Percentiles rank a stretch among this genome's conserved stretches.
phyloP scores from a whole-genome alignment of 1,139 yeast genomes.

The Blastobotrys illinoisensis region DNA sequence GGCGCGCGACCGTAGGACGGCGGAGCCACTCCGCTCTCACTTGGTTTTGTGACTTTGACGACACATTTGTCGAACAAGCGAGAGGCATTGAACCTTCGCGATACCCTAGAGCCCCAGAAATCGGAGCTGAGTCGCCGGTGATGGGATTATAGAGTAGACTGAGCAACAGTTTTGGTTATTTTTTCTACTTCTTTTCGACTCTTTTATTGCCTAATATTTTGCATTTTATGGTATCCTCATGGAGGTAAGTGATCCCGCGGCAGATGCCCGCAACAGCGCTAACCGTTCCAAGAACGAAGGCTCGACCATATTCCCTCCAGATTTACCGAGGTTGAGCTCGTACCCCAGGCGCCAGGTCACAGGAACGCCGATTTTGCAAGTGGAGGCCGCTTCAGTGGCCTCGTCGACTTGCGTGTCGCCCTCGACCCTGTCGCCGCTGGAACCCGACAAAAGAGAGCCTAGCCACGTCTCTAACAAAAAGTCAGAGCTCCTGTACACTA shows the following conservation, averaged over 20 bases:
- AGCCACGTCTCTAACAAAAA: background rate
- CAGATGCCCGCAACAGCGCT: background rate
- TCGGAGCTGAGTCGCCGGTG: background rate
- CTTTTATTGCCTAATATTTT: background rate
- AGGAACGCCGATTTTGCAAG: background rate
- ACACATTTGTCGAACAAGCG: background rate
- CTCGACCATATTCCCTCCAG: background rate
- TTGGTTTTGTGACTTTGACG: background rate
- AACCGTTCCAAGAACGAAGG: background rate
- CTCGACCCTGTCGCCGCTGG: background rate
- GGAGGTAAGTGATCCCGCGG: background rate
- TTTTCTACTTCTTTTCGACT: background rate
- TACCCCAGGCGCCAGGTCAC: background rate
- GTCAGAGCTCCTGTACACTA: background rate
- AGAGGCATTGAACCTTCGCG: background rate
- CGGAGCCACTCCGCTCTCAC: background rate
- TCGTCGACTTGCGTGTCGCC: background rate
- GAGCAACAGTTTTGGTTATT: background rate
- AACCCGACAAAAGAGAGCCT: background rate
- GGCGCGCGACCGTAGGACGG: background rate
- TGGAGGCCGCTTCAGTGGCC: background rate
- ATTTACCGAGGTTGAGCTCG: background rate
- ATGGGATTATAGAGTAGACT: background rate
- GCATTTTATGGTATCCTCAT: background rate
- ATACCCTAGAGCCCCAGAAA: background rate